Percentiles rank a stretch among this genome's conserved stretches.
Conservation (phyloP, 345 rosid genomes). For the Syzygium jambos region DNA sequence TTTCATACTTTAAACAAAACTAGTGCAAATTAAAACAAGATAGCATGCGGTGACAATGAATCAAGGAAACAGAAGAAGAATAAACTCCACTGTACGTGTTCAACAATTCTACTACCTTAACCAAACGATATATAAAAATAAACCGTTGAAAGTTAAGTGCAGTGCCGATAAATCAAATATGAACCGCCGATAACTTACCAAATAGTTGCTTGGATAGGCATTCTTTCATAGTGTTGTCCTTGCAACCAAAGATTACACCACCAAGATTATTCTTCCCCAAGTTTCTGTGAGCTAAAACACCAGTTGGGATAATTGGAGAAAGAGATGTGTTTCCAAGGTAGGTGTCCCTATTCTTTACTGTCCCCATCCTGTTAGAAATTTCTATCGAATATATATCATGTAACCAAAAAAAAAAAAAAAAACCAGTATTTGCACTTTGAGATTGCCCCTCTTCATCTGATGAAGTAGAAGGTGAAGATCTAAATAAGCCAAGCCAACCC, state of each 20-base stretch:
- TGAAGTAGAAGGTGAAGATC: not conserved
- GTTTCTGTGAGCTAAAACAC: constrained; percentile 21
- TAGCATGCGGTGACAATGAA: not conserved
- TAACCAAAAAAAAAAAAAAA: not conserved
- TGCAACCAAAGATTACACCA: constrained; percentile 74
- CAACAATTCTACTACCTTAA: not conserved
- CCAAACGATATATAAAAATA: not conserved
- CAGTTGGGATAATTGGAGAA: not conserved
- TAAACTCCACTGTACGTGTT: not conserved
- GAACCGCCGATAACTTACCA: constrained; percentile 33
- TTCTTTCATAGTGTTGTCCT: constrained; percentile 37
- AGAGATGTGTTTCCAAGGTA: not conserved
- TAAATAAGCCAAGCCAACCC: not conserved
- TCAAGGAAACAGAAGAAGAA: not conserved
- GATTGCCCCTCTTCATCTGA: not conserved
- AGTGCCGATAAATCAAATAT: not conserved
- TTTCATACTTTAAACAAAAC: not conserved
- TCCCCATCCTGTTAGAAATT: constrained; percentile 34
- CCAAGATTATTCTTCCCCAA: constrained; percentile 47
- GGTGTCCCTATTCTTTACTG: constrained; percentile 14
- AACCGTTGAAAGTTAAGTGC: not conserved
- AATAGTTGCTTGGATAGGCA: constrained; percentile 55
- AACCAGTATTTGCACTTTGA: not conserved
- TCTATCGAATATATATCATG: not conserved
- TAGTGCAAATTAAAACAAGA: not conserved